phyloP scores from a whole-genome alignment of 2,329 filamentous ascomycete species.

The Neonectria faginata region DNA sequence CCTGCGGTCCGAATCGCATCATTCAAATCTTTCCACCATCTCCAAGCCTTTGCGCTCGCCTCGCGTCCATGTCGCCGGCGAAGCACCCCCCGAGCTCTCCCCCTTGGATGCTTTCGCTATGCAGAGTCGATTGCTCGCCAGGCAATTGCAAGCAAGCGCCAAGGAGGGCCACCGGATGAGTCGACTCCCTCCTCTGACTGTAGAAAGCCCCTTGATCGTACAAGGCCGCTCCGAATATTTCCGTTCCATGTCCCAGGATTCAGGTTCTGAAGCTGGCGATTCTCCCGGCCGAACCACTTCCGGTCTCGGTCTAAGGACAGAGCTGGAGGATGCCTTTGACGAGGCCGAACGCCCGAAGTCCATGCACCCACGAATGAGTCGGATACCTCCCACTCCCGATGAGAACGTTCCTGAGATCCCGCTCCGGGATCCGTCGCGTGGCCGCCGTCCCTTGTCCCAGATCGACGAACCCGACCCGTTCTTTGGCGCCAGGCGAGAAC shows the following conservation, averaged over 20 bases:
- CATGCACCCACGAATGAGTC: slow-evolving; percentile 80
- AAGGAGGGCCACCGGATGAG: slow-evolving; percentile 83
- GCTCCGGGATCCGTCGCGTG: slow-evolving; percentile 56
- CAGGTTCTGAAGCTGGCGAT: slow-evolving; percentile 58
- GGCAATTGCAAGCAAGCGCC: slow-evolving; percentile 84
- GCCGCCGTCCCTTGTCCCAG: slow-evolving; percentile 55
- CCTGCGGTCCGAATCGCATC: slow-evolving; percentile 67
- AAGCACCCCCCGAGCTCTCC: slow-evolving; percentile 88
- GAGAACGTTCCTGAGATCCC: slow-evolving; percentile 60
- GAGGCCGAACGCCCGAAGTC: slow-evolving; percentile 72
- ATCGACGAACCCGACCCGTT: slow-evolving; percentile 55
- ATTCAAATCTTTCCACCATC: slow-evolving; percentile 58
- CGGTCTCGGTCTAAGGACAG: slow-evolving; percentile 61
- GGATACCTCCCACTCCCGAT: slow-evolving; percentile 65
- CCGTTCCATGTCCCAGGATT: slow-evolving; percentile 77
- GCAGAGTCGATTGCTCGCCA: slow-evolving; percentile 88
- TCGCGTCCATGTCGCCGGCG: slow-evolving; percentile 80
- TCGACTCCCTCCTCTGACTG: slow-evolving; percentile 83
- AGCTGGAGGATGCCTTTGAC: slow-evolving; percentile 68
- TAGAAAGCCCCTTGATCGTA: slow-evolving; percentile 81
- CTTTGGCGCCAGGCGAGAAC: slow-evolving; percentile 68
- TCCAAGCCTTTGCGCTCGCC: slow-evolving; percentile 75
- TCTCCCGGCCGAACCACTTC: slow-evolving; percentile 44
- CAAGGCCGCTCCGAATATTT: slow-evolving; percentile 85
- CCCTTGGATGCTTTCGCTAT: slow-evolving; percentile 95